phyloP scores from a whole-genome alignment of 768 basidiomycete species.

The Postia placenta region DNA sequence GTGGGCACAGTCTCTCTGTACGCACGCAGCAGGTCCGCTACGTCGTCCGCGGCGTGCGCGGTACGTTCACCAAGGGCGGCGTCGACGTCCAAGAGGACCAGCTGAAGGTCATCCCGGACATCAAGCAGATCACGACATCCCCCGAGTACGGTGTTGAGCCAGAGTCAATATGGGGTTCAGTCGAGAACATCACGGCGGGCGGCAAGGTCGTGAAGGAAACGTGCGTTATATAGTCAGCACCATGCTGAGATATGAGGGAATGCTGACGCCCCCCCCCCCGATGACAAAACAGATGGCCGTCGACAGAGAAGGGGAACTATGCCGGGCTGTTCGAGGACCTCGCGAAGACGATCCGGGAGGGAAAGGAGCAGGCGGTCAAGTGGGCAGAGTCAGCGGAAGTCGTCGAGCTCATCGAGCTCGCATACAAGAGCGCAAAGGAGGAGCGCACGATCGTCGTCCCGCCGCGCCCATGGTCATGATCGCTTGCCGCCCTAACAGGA shows the following conservation, averaged over 20 bases:
- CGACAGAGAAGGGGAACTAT: constrained; percentile 52
- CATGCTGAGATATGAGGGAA: not conserved
- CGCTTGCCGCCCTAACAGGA: no score
- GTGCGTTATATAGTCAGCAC: constrained; percentile 21
- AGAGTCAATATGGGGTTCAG: constrained; percentile 51
- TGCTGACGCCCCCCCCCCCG: constrained; percentile 7
- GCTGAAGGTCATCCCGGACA: constrained; percentile 49
- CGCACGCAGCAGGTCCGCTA: constrained; percentile 64
- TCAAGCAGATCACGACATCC: constrained; percentile 36
- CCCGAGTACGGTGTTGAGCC: constrained; percentile 55
- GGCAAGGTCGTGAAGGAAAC: constrained; percentile 28
- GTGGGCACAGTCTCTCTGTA: constrained; percentile 66
- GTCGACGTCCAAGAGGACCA: constrained; percentile 78
- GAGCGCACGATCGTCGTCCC: constrained; percentile 39
- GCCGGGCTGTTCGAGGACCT: constrained; percentile 59
- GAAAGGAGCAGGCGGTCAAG: constrained; percentile 51
- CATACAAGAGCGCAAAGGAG: constrained; percentile 58
- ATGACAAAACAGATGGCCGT: constrained; percentile 65
- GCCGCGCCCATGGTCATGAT: constrained; percentile 12
- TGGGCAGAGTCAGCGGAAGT: constrained; percentile 70
- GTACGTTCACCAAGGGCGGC: constrained; percentile 70
- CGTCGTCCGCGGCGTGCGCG: constrained; percentile 63
- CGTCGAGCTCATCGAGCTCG: constrained; percentile 75
- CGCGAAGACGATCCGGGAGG: constrained; percentile 52
- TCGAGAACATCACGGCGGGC: constrained; percentile 51